Evolutionary conservation across 352 stramenopile species (phyloP), one percentile per base, ranked within the genome.

Genomic region (Phytophthora chlamydospora): DNA sequence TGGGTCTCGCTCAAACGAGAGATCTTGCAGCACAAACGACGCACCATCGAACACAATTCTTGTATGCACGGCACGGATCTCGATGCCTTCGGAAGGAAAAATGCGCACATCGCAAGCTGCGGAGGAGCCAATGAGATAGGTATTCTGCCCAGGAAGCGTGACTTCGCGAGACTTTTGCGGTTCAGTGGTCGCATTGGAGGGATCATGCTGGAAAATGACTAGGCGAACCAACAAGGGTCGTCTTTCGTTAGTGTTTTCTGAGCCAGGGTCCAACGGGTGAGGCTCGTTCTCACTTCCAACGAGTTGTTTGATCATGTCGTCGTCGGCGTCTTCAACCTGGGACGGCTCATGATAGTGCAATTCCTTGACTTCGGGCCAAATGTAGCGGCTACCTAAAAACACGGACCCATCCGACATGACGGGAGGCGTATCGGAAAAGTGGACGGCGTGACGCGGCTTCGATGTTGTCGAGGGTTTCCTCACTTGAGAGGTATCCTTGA

Each of bases 11-110:
- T 91, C 78, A 51, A 91, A 90, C 6, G 80, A 89, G 14, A 91
- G 58, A 27, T 91, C 83, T 51, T 91, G 75, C 7, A 91, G 60
- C 38, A 91, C 57, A 48, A 88, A 91, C n/a, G 80, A 86, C 14
- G 62, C 60, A 2, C 80, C 80, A 29, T 92, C 80, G 41, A 90
- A 89, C 0, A 62, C 39, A 44, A 92, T 89, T 19, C 80, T 70
- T 29, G 83, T 73, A 56, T 92, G 83, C 2, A 90, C 74, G 4
- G 57, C 63, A 41, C 75, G 74, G 7, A 92, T 67, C 45, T 65
- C 52, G 9, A 52, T 61, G 10, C 71, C 78, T 11, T 76, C 73
- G 7, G 71, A 71, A 0, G 71, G 51, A 8, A 88, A 66, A 46
- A 73, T 66, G 5, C 79, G 66, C 9, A 90, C 69, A 36, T 92